phyloP scores from a whole-genome alignment of 2,329 filamentous ascomycete species.

The Rugonectria rugulosa region DNA sequence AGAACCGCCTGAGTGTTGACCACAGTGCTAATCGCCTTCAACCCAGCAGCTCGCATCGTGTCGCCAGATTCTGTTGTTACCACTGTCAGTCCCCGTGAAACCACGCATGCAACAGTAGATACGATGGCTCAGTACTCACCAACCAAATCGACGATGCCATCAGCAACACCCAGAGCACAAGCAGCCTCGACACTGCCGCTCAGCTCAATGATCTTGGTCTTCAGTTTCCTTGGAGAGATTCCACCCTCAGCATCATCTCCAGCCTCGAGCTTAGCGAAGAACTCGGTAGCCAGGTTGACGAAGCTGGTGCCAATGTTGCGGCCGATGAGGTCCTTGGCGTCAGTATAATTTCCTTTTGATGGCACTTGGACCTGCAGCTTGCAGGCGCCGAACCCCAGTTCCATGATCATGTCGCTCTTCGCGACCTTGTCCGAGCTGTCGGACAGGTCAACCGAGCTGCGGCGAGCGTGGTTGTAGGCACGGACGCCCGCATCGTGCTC shows the following conservation, averaged over 20 bases:
- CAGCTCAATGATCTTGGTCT: conserved; percentile 90
- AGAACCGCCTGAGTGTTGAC: conserved; percentile 87
- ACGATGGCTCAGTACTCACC: conserved; percentile 64
- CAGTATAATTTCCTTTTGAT: conserved; percentile 76
- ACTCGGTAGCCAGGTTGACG: conserved; percentile 80
- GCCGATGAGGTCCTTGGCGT: conserved; percentile 81
- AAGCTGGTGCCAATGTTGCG: conserved; percentile 97
- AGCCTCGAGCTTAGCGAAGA: conserved; percentile 81
- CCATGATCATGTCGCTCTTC: conserved; percentile 85
- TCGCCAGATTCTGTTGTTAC: conserved; percentile 84
- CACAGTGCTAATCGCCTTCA: conserved; percentile 94
- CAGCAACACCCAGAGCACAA: conserved; percentile 92
- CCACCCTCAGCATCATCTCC: conserved; percentile 51
- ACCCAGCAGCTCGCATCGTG: conserved; percentile 94
- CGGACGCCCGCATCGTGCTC: conserved; percentile 79
- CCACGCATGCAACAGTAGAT: not conserved
- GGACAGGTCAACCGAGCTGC: conserved; percentile 48
- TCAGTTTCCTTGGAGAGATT: conserved; percentile 61
- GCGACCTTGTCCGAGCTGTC: conserved; percentile 52
- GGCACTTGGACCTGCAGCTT: conserved; percentile 98
- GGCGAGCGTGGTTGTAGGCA: conserved; percentile 55
- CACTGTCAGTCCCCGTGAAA: conserved; percentile 23
- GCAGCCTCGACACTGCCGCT: conserved; percentile 97
- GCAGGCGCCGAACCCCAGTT: conserved; percentile 89
- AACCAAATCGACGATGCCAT: conserved; percentile 97